These are phyloP conservation scores for Glaciozyma antarctica DNA, from an alignment of 768 basidiomycete species.

Conservation along the genomic window DNA sequence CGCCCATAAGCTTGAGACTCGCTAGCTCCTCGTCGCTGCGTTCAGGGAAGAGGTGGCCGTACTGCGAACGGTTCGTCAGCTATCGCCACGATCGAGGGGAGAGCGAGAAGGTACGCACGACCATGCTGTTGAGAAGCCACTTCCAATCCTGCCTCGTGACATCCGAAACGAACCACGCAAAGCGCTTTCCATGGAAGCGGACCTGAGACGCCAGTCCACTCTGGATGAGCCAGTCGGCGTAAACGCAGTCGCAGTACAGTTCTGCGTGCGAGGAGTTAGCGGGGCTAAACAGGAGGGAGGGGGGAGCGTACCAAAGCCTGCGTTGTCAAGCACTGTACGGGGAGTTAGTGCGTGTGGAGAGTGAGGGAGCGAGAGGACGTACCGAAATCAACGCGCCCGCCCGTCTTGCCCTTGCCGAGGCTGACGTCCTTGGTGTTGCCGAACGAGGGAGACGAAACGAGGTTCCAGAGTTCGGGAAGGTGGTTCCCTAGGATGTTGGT, in stretches of 20 bases:
- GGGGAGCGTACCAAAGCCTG: slow-evolving; percentile 66
- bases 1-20: slow-evolving; percentile 65
- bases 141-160: slow-evolving; percentile 89
- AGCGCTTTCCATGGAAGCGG: slow-evolving; percentile 85
- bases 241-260: slow-evolving; percentile 12
- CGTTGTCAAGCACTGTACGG: slow-evolving; percentile 59
- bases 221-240: slow-evolving; percentile 86
- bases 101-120: background rate
- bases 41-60: slow-evolving; percentile 79
- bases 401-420: slow-evolving; percentile 51
- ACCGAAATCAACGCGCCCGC: slow-evolving; percentile 62
- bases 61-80: slow-evolving; percentile 36
- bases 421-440: slow-evolving; percentile 43
- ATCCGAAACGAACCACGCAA: slow-evolving; percentile 90
- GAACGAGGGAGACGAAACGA: slow-evolving; percentile 51
- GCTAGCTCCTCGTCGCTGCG: slow-evolving; percentile 69
- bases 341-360: no score
- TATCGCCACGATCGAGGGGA: background rate
- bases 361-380: slow-evolving; percentile 30
- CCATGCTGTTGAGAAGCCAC: slow-evolving; percentile 78
- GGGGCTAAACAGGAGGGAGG: slow-evolving; percentile 45
- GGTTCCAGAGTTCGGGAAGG: slow-evolving; percentile 59
- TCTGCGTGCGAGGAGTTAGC: background rate
- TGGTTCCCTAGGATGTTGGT: slow-evolving; percentile 86
- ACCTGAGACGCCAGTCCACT: slow-evolving; percentile 73